phyloP scores from a whole-genome alignment of 257 asterid genomes.

The Nicotiana benthamiana region DNA sequence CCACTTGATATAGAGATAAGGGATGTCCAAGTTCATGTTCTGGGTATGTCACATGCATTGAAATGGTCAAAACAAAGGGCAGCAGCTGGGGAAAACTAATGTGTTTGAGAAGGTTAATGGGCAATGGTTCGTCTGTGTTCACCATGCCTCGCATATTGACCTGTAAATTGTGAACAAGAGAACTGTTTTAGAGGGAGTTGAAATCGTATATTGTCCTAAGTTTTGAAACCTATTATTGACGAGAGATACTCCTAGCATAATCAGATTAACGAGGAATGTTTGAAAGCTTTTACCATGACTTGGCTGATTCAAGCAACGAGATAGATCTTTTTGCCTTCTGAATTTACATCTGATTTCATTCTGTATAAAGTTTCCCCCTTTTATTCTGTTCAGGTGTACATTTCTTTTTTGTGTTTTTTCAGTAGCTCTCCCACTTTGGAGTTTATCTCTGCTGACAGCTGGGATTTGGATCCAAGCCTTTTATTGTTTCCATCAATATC shows the following conservation, averaged over 20 bases:
- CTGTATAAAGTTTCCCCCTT: neutral
- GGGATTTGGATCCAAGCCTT: too few species aligned
- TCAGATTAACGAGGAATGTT: neutral
- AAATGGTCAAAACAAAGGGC: constrained; percentile 86
- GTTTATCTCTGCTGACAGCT: too few species aligned
- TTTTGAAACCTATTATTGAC: neutral
- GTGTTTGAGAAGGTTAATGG: constrained; percentile 82
- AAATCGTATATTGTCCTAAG: neutral
- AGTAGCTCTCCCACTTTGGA: neutral
- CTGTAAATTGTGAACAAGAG: constrained; percentile 24
- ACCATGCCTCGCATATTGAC: constrained; percentile 83
- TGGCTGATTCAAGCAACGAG: neutral
- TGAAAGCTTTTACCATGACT: neutral
- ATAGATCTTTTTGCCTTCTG: neutral
- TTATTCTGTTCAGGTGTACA: neutral
- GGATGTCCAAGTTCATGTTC: constrained; percentile 77
- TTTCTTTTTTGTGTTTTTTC: neutral
- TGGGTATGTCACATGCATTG: constrained; percentile 81
- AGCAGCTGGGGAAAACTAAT: constrained; percentile 89
- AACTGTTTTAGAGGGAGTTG: neutral
- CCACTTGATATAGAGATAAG: constrained; percentile 74
- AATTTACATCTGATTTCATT: neutral
- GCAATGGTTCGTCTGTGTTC: constrained; percentile 78
- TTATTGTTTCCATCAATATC: neutral
- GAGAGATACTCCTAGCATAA: neutral